Evolutionary conservation across 2,329 filamentous ascomycete genomes (phyloP), one percentile per base, ranked within the genome.

Genomic region (Sarocladiaceae sp.): DNA sequence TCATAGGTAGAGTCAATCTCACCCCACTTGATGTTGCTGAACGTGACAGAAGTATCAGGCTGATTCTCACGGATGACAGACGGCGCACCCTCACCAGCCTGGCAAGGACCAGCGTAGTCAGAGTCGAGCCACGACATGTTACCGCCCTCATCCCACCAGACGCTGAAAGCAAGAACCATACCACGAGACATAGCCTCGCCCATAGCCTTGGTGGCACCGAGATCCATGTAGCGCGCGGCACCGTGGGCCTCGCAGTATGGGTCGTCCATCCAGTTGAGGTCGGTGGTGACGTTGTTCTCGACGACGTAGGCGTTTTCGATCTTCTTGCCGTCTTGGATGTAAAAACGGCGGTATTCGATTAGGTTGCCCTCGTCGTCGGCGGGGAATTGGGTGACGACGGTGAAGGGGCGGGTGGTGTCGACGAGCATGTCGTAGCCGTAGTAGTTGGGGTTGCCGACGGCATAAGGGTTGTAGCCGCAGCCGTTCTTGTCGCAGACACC

Each of bases 11-110:
- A 78, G 4, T 75, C 79, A 59, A 84, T 78, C 57, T 84, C 78
- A n/a, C 81, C 81, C 72, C 78, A 80, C 59, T 73, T 75, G 58
- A 84, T 77, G 58, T 82, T 76, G 55, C 73, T 77, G 59, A 80
- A 84, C 1, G 68, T 74, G 3, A 84, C 77, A 13, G 69, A 68
- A 1, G 80, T 75, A 48, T 69, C 67, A 1, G 76, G 73, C 58
- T 77, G 66, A 13, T 76, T 62, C 47, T 69, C 64, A 50, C 70
- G 55, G 53, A 84, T 78, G 13, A 71, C 64, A 33, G 65, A 63
- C 0, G 81, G 80, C 53, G 73, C 69, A 1, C 80, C 81, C 58
- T 79, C 76, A 0, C 73, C 78, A 3, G 67, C 69, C 59, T 72
- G 72, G 64, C 81, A 84, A 20, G 77, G 78, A 1, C 80, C 80